Percentiles rank a stretch among this genome's conserved stretches.
phyloP scores from a whole-genome alignment of 2,329 filamentous ascomycete genomes.

The Phialophora macrospora region DNA sequence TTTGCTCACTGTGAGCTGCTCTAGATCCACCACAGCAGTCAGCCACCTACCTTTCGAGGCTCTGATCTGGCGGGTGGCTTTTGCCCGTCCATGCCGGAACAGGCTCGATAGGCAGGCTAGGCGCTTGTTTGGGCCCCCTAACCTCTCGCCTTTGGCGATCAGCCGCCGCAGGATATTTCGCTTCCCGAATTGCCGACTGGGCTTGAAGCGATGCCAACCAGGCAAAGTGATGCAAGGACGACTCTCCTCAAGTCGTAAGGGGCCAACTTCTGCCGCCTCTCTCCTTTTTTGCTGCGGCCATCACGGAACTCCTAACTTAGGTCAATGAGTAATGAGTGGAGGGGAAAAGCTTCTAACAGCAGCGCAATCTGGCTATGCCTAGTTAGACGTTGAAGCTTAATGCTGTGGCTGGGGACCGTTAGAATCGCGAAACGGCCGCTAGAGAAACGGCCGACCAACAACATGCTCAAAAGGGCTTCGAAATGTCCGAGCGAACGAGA shows the following conservation, averaged over 20 bases:
- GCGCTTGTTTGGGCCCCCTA: constrained; percentile 11
- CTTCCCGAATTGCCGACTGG: background rate
- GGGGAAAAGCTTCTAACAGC: background rate
- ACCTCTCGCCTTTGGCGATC: constrained; percentile 23
- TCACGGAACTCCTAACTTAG: background rate
- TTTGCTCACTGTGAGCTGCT: background rate
- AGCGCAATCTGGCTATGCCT: background rate
- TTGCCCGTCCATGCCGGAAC: constrained; percentile 2
- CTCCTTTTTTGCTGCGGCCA: background rate
- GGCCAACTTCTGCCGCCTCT: background rate
- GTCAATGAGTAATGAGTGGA: background rate
- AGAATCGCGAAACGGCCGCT: background rate
- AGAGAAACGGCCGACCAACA: background rate
- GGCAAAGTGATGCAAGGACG: background rate
- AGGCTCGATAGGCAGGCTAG: constrained; percentile 4
- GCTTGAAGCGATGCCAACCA: background rate
- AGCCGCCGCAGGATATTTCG: constrained; percentile 17
- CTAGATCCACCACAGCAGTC: background rate
- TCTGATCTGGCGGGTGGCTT: constrained; percentile 13
- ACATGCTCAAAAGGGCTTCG: background rate
- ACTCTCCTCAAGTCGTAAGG: background rate
- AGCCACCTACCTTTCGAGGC: constrained; percentile 6
- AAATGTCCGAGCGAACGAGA: background rate
- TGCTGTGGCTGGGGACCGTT: background rate
- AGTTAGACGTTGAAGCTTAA: background rate